Evolutionary conservation across 2,329 filamentous ascomycete genomes (phyloP).

Genomic region (Cladophialophora yegresii): DNA sequence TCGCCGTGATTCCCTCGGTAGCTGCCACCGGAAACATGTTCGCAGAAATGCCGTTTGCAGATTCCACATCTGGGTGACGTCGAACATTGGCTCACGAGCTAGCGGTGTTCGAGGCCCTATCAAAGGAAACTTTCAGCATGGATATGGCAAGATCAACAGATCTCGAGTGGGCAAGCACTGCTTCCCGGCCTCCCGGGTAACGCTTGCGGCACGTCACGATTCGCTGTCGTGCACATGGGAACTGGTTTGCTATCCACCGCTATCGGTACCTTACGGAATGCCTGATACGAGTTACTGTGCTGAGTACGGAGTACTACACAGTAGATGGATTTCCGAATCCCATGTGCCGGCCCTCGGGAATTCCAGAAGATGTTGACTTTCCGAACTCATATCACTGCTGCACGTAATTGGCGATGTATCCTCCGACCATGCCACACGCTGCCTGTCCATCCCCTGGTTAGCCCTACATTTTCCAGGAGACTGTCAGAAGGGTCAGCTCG

Average conservation of each 20-base stretch:
- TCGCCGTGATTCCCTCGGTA: background rate
- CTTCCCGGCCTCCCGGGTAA: conserved; percentile 1
- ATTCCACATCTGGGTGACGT: conserved; percentile 7
- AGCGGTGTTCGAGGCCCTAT: conserved; percentile 2
- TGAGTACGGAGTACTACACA: too few relatives aligned
- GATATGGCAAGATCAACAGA: background rate
- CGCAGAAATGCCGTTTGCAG: conserved; percentile 8
- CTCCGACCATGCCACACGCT: background rate
- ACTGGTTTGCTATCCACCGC: background rate
- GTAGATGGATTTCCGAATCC: background rate
- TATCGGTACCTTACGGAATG: background rate
- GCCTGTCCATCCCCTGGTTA: background rate
- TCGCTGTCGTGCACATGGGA: conserved; percentile 1
- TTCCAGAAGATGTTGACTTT: background rate
- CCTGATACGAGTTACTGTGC: background rate
- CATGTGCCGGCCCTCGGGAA: background rate
- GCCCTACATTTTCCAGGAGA: background rate
- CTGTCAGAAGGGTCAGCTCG: conserved; percentile 2
- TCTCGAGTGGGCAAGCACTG: background rate
- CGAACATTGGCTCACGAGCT: conserved; percentile 1
- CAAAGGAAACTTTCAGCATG: conserved; percentile 5
- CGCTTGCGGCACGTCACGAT: conserved; percentile 5
- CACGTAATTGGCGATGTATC: background rate
- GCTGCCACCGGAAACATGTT: conserved; percentile 5
- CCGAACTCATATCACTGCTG: background rate